Evolutionary conservation across 2,329 filamentous ascomycete genomes (phyloP).

Genomic region (Exophiala spinifera): DNA sequence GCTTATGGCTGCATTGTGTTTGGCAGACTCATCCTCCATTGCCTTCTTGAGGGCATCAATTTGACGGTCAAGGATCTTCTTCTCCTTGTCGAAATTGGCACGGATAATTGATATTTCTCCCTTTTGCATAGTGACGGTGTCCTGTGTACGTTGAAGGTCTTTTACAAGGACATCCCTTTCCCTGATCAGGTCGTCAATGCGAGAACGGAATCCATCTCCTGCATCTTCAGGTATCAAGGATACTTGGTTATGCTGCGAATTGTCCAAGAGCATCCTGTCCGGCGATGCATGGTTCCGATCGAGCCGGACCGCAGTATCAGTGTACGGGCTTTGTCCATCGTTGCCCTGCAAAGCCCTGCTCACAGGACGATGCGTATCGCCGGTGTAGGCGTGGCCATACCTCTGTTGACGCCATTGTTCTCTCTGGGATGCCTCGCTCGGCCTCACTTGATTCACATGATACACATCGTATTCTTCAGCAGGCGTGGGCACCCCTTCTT

Average conservation of each 20-base stretch:
- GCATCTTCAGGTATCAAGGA: conserved; percentile 21
- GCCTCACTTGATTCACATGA: conserved; percentile 6
- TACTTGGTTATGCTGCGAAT: neutral
- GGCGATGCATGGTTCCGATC: conserved; percentile 8
- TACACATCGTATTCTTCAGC: conserved; percentile 28
- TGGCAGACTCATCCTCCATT: conserved; percentile 52
- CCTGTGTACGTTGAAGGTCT: conserved; percentile 40
- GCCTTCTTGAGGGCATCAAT: conserved; percentile 52
- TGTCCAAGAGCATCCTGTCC: conserved; percentile 9
- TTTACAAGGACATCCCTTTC: conserved; percentile 41
- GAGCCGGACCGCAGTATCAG: conserved; percentile 1
- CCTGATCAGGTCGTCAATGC: conserved; percentile 29
- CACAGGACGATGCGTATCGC: neutral
- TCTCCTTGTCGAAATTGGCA: conserved; percentile 53
- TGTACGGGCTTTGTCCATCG: neutral
- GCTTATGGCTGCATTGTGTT: conserved; percentile 55
- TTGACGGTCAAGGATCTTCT: conserved; percentile 53
- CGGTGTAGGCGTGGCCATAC: conserved; percentile 21
- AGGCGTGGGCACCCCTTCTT: conserved; percentile 32
- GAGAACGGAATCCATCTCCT: conserved; percentile 29
- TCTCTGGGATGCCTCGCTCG: conserved; percentile 26
- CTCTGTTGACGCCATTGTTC: conserved; percentile 29
- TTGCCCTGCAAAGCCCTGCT: conserved; percentile 1
- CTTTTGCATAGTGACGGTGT: conserved; percentile 48
- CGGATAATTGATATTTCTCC: conserved; percentile 63